A percentile compares a stretch with the other conserved stretches of the same genome.
Evolutionary conservation across 1,284 basidiomycete genomes (phyloP).

Genomic region (Cerioporus squamosus): DNA sequence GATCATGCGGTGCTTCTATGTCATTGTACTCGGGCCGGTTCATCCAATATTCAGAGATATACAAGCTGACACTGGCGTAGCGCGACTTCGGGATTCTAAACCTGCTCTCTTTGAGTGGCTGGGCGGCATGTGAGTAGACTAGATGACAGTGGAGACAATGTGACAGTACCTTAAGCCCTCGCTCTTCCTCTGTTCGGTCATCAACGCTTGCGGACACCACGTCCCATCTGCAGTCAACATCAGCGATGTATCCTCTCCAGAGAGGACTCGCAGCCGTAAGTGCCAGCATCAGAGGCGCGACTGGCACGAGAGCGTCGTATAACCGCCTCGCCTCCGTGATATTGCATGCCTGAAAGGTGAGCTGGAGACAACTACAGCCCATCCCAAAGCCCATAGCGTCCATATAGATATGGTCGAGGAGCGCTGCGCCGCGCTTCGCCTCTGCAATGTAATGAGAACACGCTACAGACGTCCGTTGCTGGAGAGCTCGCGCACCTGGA

Average conservation of each 20-base stretch:
- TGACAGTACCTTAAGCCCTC: conserved; percentile 73
- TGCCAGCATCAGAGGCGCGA: conserved; percentile 95
- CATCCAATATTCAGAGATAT: conserved; percentile 86
- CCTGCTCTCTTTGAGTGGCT: conserved; percentile 80
- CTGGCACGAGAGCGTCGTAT: conserved; percentile 94
- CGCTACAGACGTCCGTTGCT: neutral
- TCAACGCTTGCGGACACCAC: conserved; percentile 98
- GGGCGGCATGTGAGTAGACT: neutral
- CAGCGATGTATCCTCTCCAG: conserved; percentile 93
- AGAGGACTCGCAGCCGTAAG: conserved; percentile 93
- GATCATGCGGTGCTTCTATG: conserved; percentile 81
- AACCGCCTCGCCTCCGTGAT: conserved; percentile 89
- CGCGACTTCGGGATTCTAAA: conserved; percentile 93
- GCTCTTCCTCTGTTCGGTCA: conserved; percentile 94
- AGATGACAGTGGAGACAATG: no score
- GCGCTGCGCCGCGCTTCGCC: conserved; percentile 87
- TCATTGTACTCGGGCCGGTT: conserved; percentile 97
- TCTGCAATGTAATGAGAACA: conserved; percentile 47
- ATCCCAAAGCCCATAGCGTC: conserved; percentile 99
- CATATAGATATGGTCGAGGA: conserved; percentile 94
- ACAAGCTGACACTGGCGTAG: conserved; percentile 95
- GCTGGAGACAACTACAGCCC: conserved; percentile 98
- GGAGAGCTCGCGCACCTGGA: conserved; percentile 50
- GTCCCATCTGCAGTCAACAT: conserved; percentile 98
- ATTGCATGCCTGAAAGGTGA: conserved; percentile 97